phyloP scores from a whole-genome alignment of 805 yeast species.

The Saccharomycopsis sp. region DNA sequence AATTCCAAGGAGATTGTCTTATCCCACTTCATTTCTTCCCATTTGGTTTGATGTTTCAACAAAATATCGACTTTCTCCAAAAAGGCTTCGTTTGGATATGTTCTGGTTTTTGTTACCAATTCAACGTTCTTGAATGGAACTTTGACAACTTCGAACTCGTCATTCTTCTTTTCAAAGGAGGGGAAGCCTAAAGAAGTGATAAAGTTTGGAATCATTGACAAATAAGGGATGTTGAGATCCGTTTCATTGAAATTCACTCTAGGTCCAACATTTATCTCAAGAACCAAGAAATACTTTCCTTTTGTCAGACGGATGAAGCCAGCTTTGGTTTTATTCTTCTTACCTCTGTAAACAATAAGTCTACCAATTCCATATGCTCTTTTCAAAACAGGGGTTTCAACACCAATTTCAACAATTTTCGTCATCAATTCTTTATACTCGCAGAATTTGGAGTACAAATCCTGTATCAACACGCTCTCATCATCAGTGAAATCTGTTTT shows the following conservation, averaged over 20 bases:
- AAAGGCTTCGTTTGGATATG: conserved; percentile 25
- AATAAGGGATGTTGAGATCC: conserved; percentile 25
- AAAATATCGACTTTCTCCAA: conserved; percentile 30
- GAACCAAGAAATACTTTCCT: conserved; percentile 29
- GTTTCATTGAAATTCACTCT: conserved; percentile 24
- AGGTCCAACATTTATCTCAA: conserved; percentile 39
- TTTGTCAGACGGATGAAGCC: conserved; percentile 49
- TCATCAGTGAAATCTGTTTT: conserved; percentile 4
- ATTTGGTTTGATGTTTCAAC: conserved; percentile 32
- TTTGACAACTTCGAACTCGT: conserved; percentile 19
- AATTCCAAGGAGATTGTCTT: conserved; percentile 29
- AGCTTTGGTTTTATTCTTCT: conserved; percentile 31
- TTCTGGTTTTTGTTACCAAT: conserved; percentile 30
- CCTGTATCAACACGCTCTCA: conserved; percentile 32
- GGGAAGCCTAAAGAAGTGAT: conserved; percentile 17
- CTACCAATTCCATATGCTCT: conserved; percentile 45
- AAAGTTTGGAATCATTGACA: conserved; percentile 26
- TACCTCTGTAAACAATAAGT: conserved; percentile 48
- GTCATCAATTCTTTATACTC: conserved; percentile 38
- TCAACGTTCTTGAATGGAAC: conserved; percentile 24
- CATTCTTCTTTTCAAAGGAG: conserved; percentile 21
- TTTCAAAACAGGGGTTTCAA: conserved; percentile 39
- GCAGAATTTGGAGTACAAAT: conserved; percentile 35
- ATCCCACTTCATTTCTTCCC: conserved; percentile 38
- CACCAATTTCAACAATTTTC: conserved; percentile 39